Conservation (phyloP, 495 filamentous ascomycete species). For the Xanthoparmelia taractica region DNA sequence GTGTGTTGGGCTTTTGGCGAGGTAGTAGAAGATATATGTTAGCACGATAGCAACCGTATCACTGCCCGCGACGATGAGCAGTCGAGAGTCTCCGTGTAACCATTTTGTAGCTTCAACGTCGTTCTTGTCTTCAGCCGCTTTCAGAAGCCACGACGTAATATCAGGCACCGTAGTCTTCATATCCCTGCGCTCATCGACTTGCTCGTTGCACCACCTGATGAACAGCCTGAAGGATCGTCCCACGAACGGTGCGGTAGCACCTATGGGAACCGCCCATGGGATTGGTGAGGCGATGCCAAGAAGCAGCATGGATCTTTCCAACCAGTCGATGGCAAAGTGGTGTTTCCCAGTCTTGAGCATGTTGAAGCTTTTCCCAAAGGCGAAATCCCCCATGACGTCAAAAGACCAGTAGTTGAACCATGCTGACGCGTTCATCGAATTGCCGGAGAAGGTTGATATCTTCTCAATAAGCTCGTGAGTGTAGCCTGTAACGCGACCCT, state of each 20-base stretch:
- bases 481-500: slow-evolving; percentile 27
- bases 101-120: slow-evolving; percentile 14
- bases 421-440: slow-evolving; percentile 33
- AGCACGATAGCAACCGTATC: slow-evolving; percentile 38
- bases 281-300: slow-evolving; percentile 11
- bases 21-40: slow-evolving; percentile 34
- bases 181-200: slow-evolving; percentile 7
- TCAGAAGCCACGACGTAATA: slow-evolving; percentile 11
- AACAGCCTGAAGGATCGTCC: slow-evolving; percentile 8
- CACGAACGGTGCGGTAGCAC: slow-evolving; percentile 9
- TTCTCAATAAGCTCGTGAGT: slow-evolving; percentile 27
- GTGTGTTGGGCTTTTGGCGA: slow-evolving; percentile 28
- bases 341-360: slow-evolving; percentile 36
- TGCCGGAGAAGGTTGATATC: slow-evolving; percentile 18
- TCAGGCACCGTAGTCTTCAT: slow-evolving; percentile 4
- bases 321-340: slow-evolving; percentile 28
- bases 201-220: slow-evolving; percentile 12
- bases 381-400: slow-evolving; percentile 47
- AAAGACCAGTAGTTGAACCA: slow-evolving; percentile 45
- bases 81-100: slow-evolving; percentile 18
- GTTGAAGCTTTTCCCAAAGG: slow-evolving; percentile 42
- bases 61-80: slow-evolving; percentile 26
- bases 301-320: slow-evolving; percentile 13
- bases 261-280: slow-evolving; percentile 8
- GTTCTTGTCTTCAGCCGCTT: slow-evolving; percentile 5